phyloP scores from a whole-genome alignment of 73 alveolate species.

The Tetrahymena elliotti region DNA sequence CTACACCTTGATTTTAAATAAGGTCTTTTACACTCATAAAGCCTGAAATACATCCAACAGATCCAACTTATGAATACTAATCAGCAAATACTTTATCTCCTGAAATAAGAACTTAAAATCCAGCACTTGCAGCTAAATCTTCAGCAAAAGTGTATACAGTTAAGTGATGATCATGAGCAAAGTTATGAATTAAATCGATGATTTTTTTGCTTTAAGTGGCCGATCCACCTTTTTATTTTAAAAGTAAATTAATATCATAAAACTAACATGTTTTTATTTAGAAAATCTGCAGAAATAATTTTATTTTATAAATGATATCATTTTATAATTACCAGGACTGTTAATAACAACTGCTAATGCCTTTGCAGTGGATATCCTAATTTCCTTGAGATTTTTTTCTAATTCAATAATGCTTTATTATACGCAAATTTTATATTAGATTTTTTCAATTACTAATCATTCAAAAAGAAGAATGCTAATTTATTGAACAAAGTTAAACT shows the following conservation, averaged over 20 bases:
- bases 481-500: too few relatives aligned
- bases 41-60: constrained; percentile 21
- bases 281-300: neutral
- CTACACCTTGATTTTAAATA: constrained; percentile 24
- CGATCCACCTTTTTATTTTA: neutral
- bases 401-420: neutral
- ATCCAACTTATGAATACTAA: constrained; percentile 23
- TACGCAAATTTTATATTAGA: neutral
- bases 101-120: constrained; percentile 26
- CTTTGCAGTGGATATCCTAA: constrained; percentile 1
- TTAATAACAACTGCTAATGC: constrained; percentile 49
- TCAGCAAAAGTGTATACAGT: constrained; percentile 56
- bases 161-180: constrained; percentile 18
- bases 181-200: neutral
- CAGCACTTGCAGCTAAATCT: constrained; percentile 55
- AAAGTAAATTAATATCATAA: too few relatives aligned
- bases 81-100: constrained; percentile 44
- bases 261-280: neutral
- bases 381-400: neutral
- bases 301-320: neutral
- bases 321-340: constrained; percentile 17
- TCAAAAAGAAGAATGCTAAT: too few relatives aligned
- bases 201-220: constrained; percentile 3
- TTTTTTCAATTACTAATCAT: too few relatives aligned
- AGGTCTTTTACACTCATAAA: neutral